These are phyloP conservation scores for Phallus indusiatus DNA, from an alignment of 768 basidiomycete species.

Conservation along the genomic window DNA sequence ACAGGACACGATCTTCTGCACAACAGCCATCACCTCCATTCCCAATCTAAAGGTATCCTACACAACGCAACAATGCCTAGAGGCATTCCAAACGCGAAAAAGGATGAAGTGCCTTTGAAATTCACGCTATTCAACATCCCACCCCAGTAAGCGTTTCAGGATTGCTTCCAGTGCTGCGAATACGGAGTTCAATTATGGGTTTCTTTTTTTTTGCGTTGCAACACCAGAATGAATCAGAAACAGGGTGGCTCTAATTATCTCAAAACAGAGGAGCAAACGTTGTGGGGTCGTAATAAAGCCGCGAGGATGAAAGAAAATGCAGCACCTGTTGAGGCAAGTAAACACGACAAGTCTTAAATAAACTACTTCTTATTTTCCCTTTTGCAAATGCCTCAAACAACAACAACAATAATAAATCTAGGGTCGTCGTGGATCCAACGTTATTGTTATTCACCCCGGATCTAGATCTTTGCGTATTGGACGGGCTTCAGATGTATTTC, in stretches of 20 bases:
- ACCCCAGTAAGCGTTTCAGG: conserved; percentile 39
- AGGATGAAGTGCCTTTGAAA: conserved; percentile 73
- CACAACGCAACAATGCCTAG: conserved; percentile 52
- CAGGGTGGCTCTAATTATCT: conserved; percentile 71
- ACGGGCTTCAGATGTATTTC: conserved; percentile 66
- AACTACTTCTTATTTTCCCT: no score
- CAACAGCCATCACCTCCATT: no score
- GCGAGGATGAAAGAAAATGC: conserved; percentile 32
- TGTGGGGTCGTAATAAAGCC: conserved; percentile 60
- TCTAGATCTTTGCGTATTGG: conserved; percentile 68
- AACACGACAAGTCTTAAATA: conserved; percentile 8
- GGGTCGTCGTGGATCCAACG: conserved; percentile 64
- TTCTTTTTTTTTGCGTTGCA: no score
- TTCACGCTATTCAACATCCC: conserved; percentile 80
- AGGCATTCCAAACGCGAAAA: conserved; percentile 71
- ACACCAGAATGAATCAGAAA: conserved; percentile 63
- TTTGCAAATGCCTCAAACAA: not conserved
- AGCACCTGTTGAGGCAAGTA: conserved; percentile 24
- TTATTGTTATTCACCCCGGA: conserved; percentile 73
- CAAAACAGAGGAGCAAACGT: conserved; percentile 62
- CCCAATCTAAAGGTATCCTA: no score
- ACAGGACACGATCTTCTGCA: no score
- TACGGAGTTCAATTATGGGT: no score
- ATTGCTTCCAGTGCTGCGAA: not conserved
- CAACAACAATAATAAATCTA: conserved; percentile 21